Evolutionary conservation across 192 early-diverging fungal species (phyloP).

Genomic region (Entomortierella lignicola): DNA sequence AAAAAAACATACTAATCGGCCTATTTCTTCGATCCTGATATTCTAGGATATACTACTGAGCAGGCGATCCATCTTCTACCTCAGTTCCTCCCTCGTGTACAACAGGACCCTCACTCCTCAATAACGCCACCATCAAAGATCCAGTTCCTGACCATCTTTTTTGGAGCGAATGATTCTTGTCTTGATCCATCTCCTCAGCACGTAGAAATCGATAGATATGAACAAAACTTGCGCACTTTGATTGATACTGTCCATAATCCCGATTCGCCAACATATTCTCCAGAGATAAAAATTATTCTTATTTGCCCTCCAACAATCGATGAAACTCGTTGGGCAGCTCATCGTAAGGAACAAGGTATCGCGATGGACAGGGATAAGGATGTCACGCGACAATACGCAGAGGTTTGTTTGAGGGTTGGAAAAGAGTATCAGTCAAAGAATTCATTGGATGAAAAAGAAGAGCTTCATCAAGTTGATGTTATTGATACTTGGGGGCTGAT

Average conservation of each 20-base stretch:
- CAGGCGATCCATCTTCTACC: conserved; percentile 64
- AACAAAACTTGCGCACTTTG: conserved; percentile 69
- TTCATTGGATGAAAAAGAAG: conserved; percentile 29
- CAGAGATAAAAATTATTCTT: conserved; percentile 71
- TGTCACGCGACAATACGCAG: conserved; percentile 64
- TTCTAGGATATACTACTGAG: conserved; percentile 76
- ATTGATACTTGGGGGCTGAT: conserved; percentile 25
- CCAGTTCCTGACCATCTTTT: conserved; percentile 76
- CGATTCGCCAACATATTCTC: conserved; percentile 63
- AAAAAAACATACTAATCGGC: neutral
- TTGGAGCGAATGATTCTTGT: conserved; percentile 87
- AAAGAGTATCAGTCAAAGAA: conserved; percentile 42
- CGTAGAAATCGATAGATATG: conserved; percentile 70
- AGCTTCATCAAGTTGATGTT: conserved; percentile 53
- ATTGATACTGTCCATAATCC: conserved; percentile 66
- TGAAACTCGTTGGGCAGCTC: conserved; percentile 59
- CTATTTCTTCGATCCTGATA: neutral
- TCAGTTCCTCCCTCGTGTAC: conserved; percentile 61
- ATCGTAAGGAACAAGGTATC: conserved; percentile 35
- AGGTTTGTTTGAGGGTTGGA: conserved; percentile 54
- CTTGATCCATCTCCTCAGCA: conserved; percentile 61
- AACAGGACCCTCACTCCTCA: conserved; percentile 1
- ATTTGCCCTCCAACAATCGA: conserved; percentile 79
- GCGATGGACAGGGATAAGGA: conserved; percentile 52
- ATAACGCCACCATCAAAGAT: conserved; percentile 36